Evolutionary conservation across 2,329 filamentous ascomycete genomes (phyloP).

Genomic region (Colletotrichum musae): DNA sequence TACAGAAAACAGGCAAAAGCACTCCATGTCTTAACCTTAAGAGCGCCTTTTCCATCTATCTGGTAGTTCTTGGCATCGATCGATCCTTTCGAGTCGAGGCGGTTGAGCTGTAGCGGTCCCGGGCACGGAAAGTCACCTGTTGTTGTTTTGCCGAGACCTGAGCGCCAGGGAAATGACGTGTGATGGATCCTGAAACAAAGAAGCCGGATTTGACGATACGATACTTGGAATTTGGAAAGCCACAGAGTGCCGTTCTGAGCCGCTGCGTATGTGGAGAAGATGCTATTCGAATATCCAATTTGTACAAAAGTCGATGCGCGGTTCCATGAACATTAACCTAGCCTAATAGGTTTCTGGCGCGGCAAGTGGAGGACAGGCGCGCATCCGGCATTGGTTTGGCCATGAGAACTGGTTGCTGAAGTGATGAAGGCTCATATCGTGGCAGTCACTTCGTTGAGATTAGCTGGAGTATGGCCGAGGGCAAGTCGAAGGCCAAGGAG

Average conservation of each 20-base stretch:
- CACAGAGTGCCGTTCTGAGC: not conserved
- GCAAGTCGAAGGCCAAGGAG: not conserved
- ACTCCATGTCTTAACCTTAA: constrained; percentile 30
- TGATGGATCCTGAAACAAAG: not conserved
- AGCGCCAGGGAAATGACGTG: not conserved
- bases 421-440: no score
- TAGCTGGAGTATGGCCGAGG: no score
- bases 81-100: not conserved
- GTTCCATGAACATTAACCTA: no score
- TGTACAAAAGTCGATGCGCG: no score
- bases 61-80: constrained; percentile 32
- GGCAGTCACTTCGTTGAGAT: no score
- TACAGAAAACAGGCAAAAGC: constrained; percentile 6
- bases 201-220: not conserved
- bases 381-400: no score
- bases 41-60: constrained; percentile 14
- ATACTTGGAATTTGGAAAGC: not conserved
- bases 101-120: not conserved
- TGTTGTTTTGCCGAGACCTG: not conserved
- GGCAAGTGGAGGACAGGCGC: no score
- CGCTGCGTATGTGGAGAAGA: not conserved
- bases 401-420: no score
- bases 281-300: not conserved
- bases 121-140: not conserved
- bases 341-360: no score